Evolutionary conservation across 1,139 yeast genomes (phyloP).

Genomic region (Arxiozyma telluris): DNA sequence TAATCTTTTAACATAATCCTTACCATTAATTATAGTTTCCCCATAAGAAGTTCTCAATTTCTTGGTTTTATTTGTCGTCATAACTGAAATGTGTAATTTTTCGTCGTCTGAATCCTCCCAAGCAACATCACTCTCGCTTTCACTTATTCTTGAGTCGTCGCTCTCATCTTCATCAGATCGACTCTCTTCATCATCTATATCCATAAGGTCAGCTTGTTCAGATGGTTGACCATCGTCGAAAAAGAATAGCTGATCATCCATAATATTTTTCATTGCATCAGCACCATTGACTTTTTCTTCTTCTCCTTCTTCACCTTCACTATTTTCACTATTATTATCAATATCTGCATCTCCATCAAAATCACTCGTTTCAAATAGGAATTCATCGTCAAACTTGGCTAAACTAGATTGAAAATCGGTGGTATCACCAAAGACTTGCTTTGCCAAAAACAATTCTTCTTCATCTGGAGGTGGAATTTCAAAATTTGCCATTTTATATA

Average conservation of each 20-base stretch:
- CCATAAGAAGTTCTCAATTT: constrained; percentile 60
- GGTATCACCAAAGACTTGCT: constrained; percentile 80
- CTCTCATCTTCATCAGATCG: constrained; percentile 27
- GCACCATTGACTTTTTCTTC: constrained; percentile 31
- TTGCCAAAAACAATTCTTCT: constrained; percentile 72
- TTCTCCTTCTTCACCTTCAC: constrained; percentile 31
- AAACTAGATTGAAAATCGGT: constrained; percentile 68
- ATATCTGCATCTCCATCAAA: constrained; percentile 27
- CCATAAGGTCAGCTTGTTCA: constrained; percentile 30
- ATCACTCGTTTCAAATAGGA: constrained; percentile 39
- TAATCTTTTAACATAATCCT: constrained; percentile 59
- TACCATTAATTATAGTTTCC: constrained; percentile 56
- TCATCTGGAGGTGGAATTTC: constrained; percentile 60
- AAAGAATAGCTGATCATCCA: constrained; percentile 56
- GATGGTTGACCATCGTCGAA: constrained; percentile 47
- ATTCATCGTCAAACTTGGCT: constrained; percentile 45
- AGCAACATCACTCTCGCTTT: constrained; percentile 42
- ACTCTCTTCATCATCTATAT: constrained; percentile 21
- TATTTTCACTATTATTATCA: constrained; percentile 29
- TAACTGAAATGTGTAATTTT: constrained; percentile 50
- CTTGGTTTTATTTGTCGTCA: constrained; percentile 50
- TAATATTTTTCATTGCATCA: constrained; percentile 28
- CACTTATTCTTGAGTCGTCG: constrained; percentile 30
- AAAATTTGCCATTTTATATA: constrained; percentile 7
- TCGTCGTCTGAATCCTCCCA: constrained; percentile 97